Percentiles rank a stretch among this genome's conserved stretches.
phyloP scores from a whole-genome alignment of 2,329 filamentous ascomycete species.

The Aspergillus fischeri region DNA sequence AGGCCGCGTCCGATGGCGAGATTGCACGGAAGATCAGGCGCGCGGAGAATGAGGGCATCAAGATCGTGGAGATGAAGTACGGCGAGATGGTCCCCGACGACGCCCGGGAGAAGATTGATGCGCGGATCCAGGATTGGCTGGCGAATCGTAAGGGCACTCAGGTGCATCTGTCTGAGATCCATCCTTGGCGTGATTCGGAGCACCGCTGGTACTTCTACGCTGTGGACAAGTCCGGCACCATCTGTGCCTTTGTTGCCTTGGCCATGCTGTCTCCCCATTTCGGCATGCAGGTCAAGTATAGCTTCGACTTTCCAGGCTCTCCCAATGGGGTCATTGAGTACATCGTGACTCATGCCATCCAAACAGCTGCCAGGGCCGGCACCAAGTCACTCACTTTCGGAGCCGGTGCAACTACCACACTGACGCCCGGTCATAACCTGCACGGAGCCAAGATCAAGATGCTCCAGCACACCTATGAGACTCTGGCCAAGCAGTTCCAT shows the following conservation, averaged over 20 bases:
- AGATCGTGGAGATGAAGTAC: constrained; percentile 68
- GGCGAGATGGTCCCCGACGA: constrained; percentile 62
- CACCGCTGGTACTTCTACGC: constrained; percentile 86
- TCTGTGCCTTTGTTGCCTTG: constrained; percentile 75
- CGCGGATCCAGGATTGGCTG: constrained; percentile 75
- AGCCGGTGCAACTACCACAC: constrained; percentile 68
- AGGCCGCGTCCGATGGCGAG: constrained; percentile 60
- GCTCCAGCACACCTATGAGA: constrained; percentile 75
- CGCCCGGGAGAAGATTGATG: constrained; percentile 65
- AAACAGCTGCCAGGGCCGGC: constrained; percentile 55
- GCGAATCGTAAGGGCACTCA: constrained; percentile 75
- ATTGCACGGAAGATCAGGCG: constrained; percentile 73
- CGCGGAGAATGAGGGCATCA: constrained; percentile 78
- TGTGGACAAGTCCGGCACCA: constrained; percentile 65
- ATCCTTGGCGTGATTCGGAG: constrained; percentile 77
- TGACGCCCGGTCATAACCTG: constrained; percentile 77
- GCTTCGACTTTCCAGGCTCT: constrained; percentile 84
- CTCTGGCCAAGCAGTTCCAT: constrained; percentile 75
- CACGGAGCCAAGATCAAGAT: constrained; percentile 76
- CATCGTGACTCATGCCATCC: constrained; percentile 69
- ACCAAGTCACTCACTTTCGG: constrained; percentile 76
- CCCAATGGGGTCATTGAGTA: constrained; percentile 86
- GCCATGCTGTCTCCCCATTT: constrained; percentile 74
- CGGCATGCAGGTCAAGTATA: constrained; percentile 94
- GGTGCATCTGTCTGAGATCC: constrained; percentile 85